Evolutionary conservation across 106 monocot genomes (phyloP), one percentile per base, ranked within the genome.

Genomic region (Gastrodia elata): DNA sequence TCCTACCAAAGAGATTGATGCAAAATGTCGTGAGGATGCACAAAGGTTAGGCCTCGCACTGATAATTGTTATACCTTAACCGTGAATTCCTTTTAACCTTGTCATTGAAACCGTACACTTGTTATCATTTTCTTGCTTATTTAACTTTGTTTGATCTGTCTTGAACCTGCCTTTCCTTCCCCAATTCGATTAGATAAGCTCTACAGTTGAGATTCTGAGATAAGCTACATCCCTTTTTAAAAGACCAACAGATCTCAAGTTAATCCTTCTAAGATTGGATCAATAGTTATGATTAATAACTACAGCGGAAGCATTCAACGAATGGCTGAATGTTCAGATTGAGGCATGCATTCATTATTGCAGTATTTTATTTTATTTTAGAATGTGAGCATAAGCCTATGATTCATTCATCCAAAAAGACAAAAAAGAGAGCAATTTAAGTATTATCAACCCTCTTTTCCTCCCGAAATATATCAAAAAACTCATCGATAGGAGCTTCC

Each of bases 1-100:
- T 57, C 92, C 92, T 57, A 89, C 80, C 75, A 93, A 93, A 73
- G 92, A 93, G 80, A 89, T 93, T 56, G 92, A 93, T 89, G 89
- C 92, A 65, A 93, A 83, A 72, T 71, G 38, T 78, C 89, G 92
- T 8, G 92, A 92, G 59, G 87, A 85, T 40, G 74, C 82, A 73
- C 77, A 24, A 16, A 93, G 89, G 92, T 93, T 28, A 78, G 73
- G 18, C 37, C 27, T 69, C 25, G 8, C 67, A 67, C 9, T 10
- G 13, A 68, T 68, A 15, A 41, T 22, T 5, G 18, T 6, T 41
- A 15, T 15, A 26, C n/a, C 26, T 22, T 28, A 25, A 25, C 16
- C 1, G 8, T 43, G 30, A 34, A 34, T 7, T 18, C 3, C 30
- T 42, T 25, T 70, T 49, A 48, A 33, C 2, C 20, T n/a, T 52